A percentile compares a stretch with the other conserved stretches of the same genome.
Evolutionary conservation across 257 asterid genomes (phyloP).

Genomic region (Nicotiana knightiana): DNA sequence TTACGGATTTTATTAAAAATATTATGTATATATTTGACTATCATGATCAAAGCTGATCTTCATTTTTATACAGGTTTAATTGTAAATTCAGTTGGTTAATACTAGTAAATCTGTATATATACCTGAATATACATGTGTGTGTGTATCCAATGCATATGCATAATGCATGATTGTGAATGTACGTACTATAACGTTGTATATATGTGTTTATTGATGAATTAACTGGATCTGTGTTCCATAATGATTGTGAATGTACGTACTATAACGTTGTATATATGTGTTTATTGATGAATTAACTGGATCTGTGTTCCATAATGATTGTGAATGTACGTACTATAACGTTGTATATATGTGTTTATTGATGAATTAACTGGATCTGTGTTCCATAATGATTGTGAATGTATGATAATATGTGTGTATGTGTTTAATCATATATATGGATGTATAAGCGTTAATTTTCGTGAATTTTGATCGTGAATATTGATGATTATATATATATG

Average conservation of each 20-base stretch:
- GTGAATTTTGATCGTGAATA: neutral
- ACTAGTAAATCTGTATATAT: neutral
- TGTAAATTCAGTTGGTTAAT: neutral
- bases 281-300: neutral
- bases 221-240: too few relatives aligned
- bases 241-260: neutral
- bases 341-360: neutral
- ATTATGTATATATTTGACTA: neutral
- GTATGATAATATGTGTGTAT: neutral
- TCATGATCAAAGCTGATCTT: neutral
- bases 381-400: neutral
- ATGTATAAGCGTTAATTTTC: too few relatives aligned
- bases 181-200: too few relatives aligned
- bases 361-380: neutral
- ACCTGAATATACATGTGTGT: neutral
- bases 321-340: neutral
- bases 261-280: neutral
- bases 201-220: neutral
- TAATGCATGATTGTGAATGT: neutral
- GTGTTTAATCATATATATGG: neutral
- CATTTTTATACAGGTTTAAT: neutral
- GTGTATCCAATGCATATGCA: neutral
- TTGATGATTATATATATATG: neutral
- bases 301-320: neutral
- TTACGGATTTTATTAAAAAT: neutral